These are phyloP conservation scores for Cystobasidium ongulense DNA, from an alignment of 768 basidiomycete species.

Conservation along the genomic window DNA sequence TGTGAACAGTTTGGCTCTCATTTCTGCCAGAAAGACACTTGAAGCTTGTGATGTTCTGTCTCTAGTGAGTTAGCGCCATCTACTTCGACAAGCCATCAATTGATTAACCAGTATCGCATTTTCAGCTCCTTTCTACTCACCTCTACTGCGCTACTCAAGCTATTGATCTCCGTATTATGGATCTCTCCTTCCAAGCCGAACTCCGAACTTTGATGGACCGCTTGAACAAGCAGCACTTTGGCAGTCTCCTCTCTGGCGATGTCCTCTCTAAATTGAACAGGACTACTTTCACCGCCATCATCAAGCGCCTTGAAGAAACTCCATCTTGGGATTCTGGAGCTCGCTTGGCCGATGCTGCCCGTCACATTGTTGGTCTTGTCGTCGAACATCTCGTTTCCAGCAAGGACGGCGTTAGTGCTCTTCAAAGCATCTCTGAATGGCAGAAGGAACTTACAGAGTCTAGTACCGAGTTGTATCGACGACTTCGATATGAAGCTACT, in stretches of 20 bases:
- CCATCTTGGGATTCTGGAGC: slow-evolving; percentile 27
- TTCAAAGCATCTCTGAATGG: slow-evolving; percentile 5
- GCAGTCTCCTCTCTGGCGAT: slow-evolving; percentile 47
- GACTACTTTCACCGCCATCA: background rate
- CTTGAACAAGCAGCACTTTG: slow-evolving; percentile 51
- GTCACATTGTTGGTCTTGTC: slow-evolving; percentile 17
- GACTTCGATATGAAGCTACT: slow-evolving; percentile 1
- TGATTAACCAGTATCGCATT: no score
- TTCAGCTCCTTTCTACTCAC: slow-evolving; percentile 58
- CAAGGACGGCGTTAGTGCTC: background rate
- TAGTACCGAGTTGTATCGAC: slow-evolving; percentile 4
- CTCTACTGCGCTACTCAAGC: slow-evolving; percentile 67
- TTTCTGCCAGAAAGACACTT: slow-evolving; percentile 72
- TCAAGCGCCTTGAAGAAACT: slow-evolving; percentile 31
- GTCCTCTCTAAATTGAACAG: slow-evolving; percentile 36
- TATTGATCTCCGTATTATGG: slow-evolving; percentile 69
- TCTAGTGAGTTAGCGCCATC: slow-evolving; percentile 49
- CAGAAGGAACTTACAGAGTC: background rate
- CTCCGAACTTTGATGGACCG: slow-evolving; percentile 52
- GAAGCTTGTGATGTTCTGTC: slow-evolving; percentile 69
- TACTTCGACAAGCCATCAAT: no score
- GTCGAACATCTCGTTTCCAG: background rate
- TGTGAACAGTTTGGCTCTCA: slow-evolving; percentile 75
- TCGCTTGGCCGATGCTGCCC: slow-evolving; percentile 12
- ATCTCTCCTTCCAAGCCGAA: slow-evolving; percentile 56